These are phyloP conservation scores for Eragrostis curvula DNA, from an alignment of 176 grass and related monocot genomes.

Conservation along the genomic window DNA sequence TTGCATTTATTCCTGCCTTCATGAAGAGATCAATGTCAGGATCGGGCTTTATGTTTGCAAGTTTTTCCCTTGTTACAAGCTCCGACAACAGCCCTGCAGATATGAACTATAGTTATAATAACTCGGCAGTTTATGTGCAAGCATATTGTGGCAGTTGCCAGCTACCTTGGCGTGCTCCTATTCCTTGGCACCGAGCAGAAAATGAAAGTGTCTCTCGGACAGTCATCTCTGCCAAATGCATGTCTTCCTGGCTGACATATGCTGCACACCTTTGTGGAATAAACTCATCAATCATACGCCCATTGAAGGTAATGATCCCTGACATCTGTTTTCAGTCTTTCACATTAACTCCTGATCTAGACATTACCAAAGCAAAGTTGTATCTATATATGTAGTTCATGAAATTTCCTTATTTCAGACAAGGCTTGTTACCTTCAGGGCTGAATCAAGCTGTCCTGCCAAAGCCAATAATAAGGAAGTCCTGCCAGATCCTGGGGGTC, in stretches of 20 bases:
- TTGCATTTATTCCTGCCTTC: constrained; percentile 42
- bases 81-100: constrained; percentile 44
- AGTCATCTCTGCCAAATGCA: constrained; percentile 15
- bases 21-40: constrained; percentile 49
- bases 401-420: not conserved
- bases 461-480: constrained; percentile 45
- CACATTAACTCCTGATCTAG: not conserved
- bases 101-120: constrained; percentile 5
- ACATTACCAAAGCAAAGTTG: not conserved
- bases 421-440: constrained; percentile 31
- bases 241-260: no score
- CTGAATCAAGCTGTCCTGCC: constrained; percentile 42
- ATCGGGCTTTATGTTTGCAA: constrained; percentile 44
- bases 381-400: not conserved
- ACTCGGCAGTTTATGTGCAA: not conserved
- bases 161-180: not conserved
- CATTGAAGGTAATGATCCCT: constrained; percentile 34
- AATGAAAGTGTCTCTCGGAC: constrained; percentile 44
- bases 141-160: not conserved
- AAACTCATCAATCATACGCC: no score
- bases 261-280: no score
- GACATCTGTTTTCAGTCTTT: constrained; percentile 27
- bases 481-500: constrained; percentile 45
- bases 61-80: constrained; percentile 42
- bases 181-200: constrained; percentile 39